Evolutionary conservation across 208 protist species (phyloP).

Genomic region (Lotmaria passim): DNA sequence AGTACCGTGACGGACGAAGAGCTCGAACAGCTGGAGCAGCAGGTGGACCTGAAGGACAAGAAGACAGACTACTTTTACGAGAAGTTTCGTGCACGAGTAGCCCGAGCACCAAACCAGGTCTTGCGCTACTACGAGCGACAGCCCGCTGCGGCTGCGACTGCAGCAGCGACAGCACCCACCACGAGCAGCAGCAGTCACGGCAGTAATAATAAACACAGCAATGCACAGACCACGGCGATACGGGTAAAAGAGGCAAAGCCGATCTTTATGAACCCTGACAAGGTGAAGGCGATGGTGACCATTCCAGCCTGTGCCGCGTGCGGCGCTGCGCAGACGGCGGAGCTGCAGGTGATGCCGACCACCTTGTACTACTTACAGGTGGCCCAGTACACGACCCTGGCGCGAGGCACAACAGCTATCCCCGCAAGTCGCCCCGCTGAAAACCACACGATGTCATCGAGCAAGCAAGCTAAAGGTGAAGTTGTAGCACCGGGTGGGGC

Average conservation of each 20-base stretch:
- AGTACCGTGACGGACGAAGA: constrained; percentile 53
- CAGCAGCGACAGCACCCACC: background rate
- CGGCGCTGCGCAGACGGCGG: constrained; percentile 65
- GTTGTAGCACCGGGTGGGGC: too few relatives aligned
- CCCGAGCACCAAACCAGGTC: constrained; percentile 72
- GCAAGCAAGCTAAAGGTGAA: too few relatives aligned
- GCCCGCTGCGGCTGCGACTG: too few relatives aligned
- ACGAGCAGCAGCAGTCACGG: background rate
- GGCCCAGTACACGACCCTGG: constrained; percentile 42
- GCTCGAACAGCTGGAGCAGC: constrained; percentile 66
- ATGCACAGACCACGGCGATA: too few relatives aligned
- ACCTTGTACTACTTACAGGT: constrained; percentile 75
- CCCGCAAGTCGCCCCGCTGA: background rate
- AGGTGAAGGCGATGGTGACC: constrained; percentile 46
- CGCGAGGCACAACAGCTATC: background rate
- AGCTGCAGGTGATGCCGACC: constrained; percentile 87
- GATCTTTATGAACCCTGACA: constrained; percentile 80
- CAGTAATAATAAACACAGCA: too few relatives aligned
- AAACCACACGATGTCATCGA: background rate
- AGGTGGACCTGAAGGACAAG: constrained; percentile 75
- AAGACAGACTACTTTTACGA: constrained; percentile 78
- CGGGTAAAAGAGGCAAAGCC: constrained; percentile 37
- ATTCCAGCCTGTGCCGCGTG: constrained; percentile 66
- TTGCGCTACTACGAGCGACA: constrained; percentile 78
- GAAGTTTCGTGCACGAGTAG: constrained; percentile 70